A percentile compares a stretch with the other conserved stretches of the same genome.
Evolutionary conservation across 202 grass and related monocot genomes (phyloP).

Genomic region (Eragrostis tef): DNA sequence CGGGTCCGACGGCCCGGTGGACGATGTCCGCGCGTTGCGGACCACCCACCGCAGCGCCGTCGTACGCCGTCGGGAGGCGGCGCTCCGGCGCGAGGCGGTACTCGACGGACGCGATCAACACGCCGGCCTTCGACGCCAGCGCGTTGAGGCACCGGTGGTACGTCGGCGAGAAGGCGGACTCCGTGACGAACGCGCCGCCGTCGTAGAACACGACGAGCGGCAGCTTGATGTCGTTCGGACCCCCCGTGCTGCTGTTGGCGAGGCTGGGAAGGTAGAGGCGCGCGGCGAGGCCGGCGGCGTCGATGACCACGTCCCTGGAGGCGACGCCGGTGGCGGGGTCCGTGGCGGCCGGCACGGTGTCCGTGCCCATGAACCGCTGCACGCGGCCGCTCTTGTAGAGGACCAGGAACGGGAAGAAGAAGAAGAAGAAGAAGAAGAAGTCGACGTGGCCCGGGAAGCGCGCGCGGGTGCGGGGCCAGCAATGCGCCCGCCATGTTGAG

Average conservation of each 20-base stretch:
- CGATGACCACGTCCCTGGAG: slow-evolving; percentile 50
- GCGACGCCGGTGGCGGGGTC: slow-evolving; percentile 50
- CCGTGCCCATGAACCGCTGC: slow-evolving; percentile 57
- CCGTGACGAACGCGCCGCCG: slow-evolving; percentile 71
- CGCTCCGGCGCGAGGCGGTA: slow-evolving; percentile 78
- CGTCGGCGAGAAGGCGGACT: slow-evolving; percentile 54
- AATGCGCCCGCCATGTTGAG: slow-evolving; percentile 35
- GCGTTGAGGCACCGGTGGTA: slow-evolving; percentile 65
- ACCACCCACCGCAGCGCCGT: slow-evolving; percentile 55
- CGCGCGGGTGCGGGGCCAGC: slow-evolving; percentile 31
- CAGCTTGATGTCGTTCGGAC: background rate
- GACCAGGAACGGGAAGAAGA: slow-evolving; percentile 47
- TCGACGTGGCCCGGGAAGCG: slow-evolving; percentile 14
- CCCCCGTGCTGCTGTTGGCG: background rate
- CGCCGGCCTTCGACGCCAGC: slow-evolving; percentile 48
- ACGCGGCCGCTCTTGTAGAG: slow-evolving; percentile 69
- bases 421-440: slow-evolving; percentile 55
- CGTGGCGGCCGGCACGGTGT: slow-evolving; percentile 50
- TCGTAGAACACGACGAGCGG: slow-evolving; percentile 70
- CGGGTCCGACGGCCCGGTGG: background rate
- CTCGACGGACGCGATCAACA: slow-evolving; percentile 58
- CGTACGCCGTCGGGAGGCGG: slow-evolving; percentile 51
- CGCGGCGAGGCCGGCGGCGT: slow-evolving; percentile 43
- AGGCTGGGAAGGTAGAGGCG: slow-evolving; percentile 51
- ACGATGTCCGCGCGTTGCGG: background rate